Evolutionary conservation across 331 rosid species (phyloP), one percentile per base, ranked within the genome.

Genomic region (Malus hybrid): DNA sequence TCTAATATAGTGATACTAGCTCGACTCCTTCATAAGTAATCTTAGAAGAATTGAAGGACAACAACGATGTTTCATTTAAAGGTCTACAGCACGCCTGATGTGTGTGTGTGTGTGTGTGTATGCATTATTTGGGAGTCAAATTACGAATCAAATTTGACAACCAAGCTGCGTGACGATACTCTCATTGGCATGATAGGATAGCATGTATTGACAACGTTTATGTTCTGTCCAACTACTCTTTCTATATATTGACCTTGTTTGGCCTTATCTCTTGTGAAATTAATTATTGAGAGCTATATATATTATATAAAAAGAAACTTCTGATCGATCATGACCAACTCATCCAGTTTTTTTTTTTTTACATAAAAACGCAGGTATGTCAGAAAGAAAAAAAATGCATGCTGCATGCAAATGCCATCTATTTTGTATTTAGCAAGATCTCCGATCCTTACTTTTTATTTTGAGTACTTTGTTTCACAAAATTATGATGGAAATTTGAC

Each of bases 61-160:
- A 59, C 42, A 24, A 39, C 14, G 68, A 22, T 59, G 76, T 36
- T 59, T 14, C 56, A 73, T 60, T 22, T 60, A 14, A 44, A 61
- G 69, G 60, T 73, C 69, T 19, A 61, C 6, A 42, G 77, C 77
- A 44, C 62, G 77, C 77, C 77, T 28, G 62, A 73, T 42, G 48
- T 71, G 10, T 1, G 2, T 36, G 5, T 31, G 32, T 4, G 5
- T 31, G 5, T 31, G 5, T 31, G 3, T 31, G 3, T 9, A 5
- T 19, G 75, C 22, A 57, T 72, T 34, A 57, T 60, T 22, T 24
- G 33, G 46, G 10, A 31, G n/a, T 73, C 62, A 74, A 62, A 61
- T 73, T 44, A 46, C n/a, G 32, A 28, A 61, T 19, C 44, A 62
- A 42, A 39, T 62, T 39, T 62, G 77, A 44, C 76, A 75, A 63